Conservation (phyloP, 2,329 filamentous ascomycete species). For the Xylaria hypoxylon region DNA sequence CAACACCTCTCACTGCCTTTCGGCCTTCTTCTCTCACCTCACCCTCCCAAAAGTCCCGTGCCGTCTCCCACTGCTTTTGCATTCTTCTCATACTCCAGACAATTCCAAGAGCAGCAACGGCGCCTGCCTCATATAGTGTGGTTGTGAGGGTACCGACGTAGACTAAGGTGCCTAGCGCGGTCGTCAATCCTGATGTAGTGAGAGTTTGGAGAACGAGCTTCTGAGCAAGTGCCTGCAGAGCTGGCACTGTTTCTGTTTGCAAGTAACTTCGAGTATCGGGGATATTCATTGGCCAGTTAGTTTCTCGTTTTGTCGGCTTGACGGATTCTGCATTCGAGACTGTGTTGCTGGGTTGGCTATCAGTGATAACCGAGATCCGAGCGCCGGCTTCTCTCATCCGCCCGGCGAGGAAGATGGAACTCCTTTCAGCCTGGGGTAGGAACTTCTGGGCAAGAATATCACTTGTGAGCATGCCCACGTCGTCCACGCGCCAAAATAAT, state of each 20-base stretch:
- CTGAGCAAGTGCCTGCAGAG: conserved; percentile 78
- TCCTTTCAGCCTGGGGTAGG: conserved; percentile 81
- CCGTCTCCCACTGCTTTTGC: conserved; percentile 72
- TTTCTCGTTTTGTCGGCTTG: conserved; percentile 19
- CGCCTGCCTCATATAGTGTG: conserved; percentile 70
- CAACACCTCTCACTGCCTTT: conserved; percentile 69
- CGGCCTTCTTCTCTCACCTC: conserved; percentile 75
- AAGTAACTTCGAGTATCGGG: conserved; percentile 75
- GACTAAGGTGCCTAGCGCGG: conserved; percentile 65
- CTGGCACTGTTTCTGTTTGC: conserved; percentile 73
- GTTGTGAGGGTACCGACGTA: conserved; percentile 68
- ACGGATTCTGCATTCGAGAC: not conserved
- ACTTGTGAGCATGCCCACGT: conserved; percentile 84
- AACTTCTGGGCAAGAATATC: conserved; percentile 83
- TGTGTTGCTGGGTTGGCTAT: conserved; percentile 35
- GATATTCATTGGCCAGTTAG: conserved; percentile 80
- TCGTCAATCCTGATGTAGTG: conserved; percentile 74
- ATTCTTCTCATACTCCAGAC: conserved; percentile 69
- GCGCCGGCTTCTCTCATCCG: conserved; percentile 69
- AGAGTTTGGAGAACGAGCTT: conserved; percentile 80
- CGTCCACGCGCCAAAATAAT: conserved; percentile 93
- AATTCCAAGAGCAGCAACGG: conserved; percentile 70
- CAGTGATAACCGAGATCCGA: not conserved
- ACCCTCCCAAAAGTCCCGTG: conserved; percentile 71
- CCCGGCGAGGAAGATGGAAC: conserved; percentile 85